Evolutionary conservation across 2,329 filamentous ascomycete genomes (phyloP).

Genomic region (Waltergamsia citrina): DNA sequence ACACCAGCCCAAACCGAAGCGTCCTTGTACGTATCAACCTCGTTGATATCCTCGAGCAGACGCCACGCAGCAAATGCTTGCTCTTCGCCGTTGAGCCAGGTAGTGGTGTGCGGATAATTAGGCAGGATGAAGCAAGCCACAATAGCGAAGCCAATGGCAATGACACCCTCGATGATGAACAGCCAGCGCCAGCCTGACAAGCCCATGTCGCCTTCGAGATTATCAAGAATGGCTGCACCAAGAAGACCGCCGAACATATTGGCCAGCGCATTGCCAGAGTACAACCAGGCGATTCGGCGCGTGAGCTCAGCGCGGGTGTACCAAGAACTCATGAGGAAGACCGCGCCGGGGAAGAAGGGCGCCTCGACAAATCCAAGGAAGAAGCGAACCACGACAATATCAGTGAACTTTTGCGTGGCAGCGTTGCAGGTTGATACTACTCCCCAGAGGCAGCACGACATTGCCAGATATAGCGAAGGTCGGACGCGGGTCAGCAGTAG

Average conservation of each 20-base stretch:
- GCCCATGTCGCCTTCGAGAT: conserved; percentile 35
- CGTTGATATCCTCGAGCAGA: conserved; percentile 36
- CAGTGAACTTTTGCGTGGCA: conserved; percentile 27
- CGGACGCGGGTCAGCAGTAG: conserved; percentile 42
- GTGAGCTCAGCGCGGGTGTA: conserved; percentile 38
- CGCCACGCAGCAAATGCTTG: conserved; percentile 42
- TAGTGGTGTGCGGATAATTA: conserved; percentile 42
- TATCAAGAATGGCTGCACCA: conserved; percentile 36
- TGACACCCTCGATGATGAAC: conserved; percentile 47
- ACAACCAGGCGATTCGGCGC: conserved; percentile 46
- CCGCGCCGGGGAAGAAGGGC: conserved; percentile 38
- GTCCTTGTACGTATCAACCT: conserved; percentile 26
- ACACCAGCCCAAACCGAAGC: conserved; percentile 33
- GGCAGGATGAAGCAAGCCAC: conserved; percentile 30
- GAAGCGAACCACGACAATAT: conserved; percentile 35
- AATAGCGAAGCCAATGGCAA: conserved; percentile 26
- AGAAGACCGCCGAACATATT: conserved; percentile 42
- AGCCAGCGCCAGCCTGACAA: conserved; percentile 56
- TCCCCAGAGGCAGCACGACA: conserved; percentile 32
- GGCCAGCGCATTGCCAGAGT: conserved; percentile 46
- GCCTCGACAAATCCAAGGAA: conserved; percentile 34
- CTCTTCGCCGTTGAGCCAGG: conserved; percentile 41
- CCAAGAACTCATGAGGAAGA: conserved; percentile 37
- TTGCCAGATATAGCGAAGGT: conserved; percentile 42
- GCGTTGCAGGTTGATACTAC: conserved; percentile 35